phyloP scores from a whole-genome alignment of 2,329 filamentous ascomycete genomes.

The Aureobasidium mangrovei region DNA sequence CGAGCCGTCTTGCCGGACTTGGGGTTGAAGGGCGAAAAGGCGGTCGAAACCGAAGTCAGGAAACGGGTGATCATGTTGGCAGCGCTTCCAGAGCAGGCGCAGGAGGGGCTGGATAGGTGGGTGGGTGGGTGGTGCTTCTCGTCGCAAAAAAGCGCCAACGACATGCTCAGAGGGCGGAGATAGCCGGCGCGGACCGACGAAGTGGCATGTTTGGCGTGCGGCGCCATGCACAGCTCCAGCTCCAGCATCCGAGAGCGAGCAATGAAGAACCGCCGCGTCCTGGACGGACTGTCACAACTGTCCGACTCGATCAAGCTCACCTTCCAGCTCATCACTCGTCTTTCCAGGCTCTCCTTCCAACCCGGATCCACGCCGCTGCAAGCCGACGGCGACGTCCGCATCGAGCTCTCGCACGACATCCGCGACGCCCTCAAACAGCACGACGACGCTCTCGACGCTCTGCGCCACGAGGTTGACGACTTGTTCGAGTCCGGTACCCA shows the following conservation, averaged over 20 bases:
- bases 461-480: constrained; percentile 70
- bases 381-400: constrained; percentile 51
- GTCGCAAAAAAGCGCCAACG: constrained; percentile 3
- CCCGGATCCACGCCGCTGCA: constrained; percentile 51
- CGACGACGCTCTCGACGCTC: constrained; percentile 73
- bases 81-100: neutral
- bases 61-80: constrained; percentile 71
- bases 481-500: constrained; percentile 41
- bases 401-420: constrained; percentile 74
- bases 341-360: constrained; percentile 52
- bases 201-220: neutral
- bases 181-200: neutral
- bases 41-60: constrained; percentile 73
- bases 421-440: constrained; percentile 66
- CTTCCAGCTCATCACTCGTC: constrained; percentile 46
- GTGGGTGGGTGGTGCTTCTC: neutral
- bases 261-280: constrained; percentile 5
- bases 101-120: neutral
- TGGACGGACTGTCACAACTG: constrained; percentile 30
- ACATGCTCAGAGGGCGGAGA: neutral
- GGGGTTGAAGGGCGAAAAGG: constrained; percentile 85
- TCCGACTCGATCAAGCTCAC: constrained; percentile 46
- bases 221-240: neutral
- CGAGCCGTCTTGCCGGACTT: constrained; percentile 68
- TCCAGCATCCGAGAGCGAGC: neutral